Evolutionary conservation across 768 basidiomycete genomes (phyloP), one percentile per base, ranked within the genome.

Genomic region (Aureoboletus auriporus): DNA sequence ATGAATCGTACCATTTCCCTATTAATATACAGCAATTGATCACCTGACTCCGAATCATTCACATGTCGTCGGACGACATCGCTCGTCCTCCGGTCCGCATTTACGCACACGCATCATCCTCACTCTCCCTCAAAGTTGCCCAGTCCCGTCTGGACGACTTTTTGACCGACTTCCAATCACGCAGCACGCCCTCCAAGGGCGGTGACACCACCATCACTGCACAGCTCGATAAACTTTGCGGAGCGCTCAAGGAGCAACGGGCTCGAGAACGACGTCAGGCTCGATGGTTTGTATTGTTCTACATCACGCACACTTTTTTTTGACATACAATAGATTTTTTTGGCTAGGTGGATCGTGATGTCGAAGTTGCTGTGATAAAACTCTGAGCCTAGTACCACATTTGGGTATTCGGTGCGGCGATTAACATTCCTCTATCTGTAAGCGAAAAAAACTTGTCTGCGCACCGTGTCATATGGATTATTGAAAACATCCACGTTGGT

Each of bases 181-280:
- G 77, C 16, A 74, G 71, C 44, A 66, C 71, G 4, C 69, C 74
- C 14, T 66, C 75, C 0, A 76, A 79, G 46, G 75, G 78, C 9
- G 74, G 75, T 4, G 79, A 79, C 51, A 72, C 74, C 0, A 73
- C 80, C 5, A 78, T 80, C 39, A 80, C 74, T 0, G 79, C 80
- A 5, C 82, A 83, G 57, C 68, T 83, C 17, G 74, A 78, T 58
- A 83, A 83, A 60, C 64, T 83, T 42, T 69, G 69, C 39, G 69
- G 71, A 44, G 79, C 81, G 5, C 59, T 83, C 50, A 71, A 72
- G 43, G 77, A 80, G 51, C 75, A 82, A 54, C 65, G 74, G 1
- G 48, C 49, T 40, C 58, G 57, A 26, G 60, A 60, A 36, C 62
- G 62, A 12, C 50, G 31, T 49, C 49, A 33, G 27, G 20, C 20